Conservation (phyloP, 2,329 filamentous ascomycete species). For the Talaromyces sp. region DNA sequence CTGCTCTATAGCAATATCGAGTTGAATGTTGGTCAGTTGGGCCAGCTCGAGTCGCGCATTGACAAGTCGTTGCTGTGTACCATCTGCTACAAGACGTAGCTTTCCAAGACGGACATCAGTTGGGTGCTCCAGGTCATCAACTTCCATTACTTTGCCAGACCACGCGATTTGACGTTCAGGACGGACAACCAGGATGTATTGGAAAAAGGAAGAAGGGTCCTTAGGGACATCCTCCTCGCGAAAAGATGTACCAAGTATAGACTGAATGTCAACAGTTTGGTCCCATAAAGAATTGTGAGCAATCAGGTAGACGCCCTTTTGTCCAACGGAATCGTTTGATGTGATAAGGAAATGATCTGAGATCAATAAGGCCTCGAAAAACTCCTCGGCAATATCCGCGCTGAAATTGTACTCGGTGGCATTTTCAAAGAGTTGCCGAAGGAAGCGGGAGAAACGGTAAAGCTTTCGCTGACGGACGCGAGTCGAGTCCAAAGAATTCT, state of each 20-base stretch:
- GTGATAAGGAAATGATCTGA: constrained; percentile 86
- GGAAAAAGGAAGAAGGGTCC: constrained; percentile 61
- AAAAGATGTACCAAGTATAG: constrained; percentile 76
- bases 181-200: constrained; percentile 79
- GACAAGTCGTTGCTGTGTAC: constrained; percentile 71
- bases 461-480: constrained; percentile 94
- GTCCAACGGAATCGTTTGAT: constrained; percentile 59
- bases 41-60: constrained; percentile 75
- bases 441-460: constrained; percentile 85
- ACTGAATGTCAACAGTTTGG: constrained; percentile 75
- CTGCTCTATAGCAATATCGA: constrained; percentile 87
- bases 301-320: constrained; percentile 75
- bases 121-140: constrained; percentile 69
- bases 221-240: constrained; percentile 65
- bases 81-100: constrained; percentile 81
- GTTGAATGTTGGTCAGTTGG: constrained; percentile 73
- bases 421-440: constrained; percentile 94
- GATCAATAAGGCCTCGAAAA: constrained; percentile 75
- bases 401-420: constrained; percentile 88
- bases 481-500: constrained; percentile 90
- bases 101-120: constrained; percentile 84
- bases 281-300: constrained; percentile 75
- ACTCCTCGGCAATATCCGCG: constrained; percentile 64
- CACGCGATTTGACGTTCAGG: constrained; percentile 76
- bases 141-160: constrained; percentile 71